These are phyloP conservation scores for Candida nonsorbophila DNA, from an alignment of 805 yeast genomes.

Conservation along the genomic window DNA sequence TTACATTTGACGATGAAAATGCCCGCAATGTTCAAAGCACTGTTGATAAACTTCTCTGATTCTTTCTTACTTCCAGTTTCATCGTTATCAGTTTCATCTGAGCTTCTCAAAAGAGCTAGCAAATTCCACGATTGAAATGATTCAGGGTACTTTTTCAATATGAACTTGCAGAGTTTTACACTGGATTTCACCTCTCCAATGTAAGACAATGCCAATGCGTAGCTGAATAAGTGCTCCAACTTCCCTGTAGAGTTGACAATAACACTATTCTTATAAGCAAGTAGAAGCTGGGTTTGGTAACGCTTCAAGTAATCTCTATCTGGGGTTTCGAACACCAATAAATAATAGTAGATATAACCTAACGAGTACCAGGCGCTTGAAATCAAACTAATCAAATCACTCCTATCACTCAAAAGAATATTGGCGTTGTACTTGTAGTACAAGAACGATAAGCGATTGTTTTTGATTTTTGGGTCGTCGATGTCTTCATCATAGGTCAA, in stretches of 20 bases:
- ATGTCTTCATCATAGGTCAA: constrained; percentile 22
- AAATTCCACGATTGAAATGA: constrained; percentile 64
- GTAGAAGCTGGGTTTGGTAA: constrained; percentile 12
- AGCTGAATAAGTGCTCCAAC: constrained; percentile 27
- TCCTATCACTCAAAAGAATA: constrained; percentile 19
- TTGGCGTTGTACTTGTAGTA: constrained; percentile 30
- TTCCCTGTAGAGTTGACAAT: constrained; percentile 32
- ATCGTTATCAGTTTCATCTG: constrained; percentile 42
- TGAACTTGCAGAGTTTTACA: constrained; percentile 40
- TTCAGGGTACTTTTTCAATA: constrained; percentile 48
- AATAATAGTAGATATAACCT: constrained; percentile 25
- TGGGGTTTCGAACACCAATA: constrained; percentile 20
- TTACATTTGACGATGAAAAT: constrained; percentile 22
- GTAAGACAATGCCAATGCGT: constrained; percentile 45
- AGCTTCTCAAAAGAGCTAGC: constrained; percentile 56
- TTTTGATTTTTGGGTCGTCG: constrained; percentile 5
- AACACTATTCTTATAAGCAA: constrained; percentile 29
- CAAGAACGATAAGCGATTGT: constrained; percentile 26
- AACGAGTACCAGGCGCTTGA: constrained; percentile 33
- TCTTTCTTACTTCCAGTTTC: constrained; percentile 24
- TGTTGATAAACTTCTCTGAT: constrained; percentile 52
- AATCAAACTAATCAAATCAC: constrained; percentile 20
- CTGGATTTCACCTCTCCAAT: constrained; percentile 39
- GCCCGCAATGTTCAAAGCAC: constrained; percentile 43
- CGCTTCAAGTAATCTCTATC: constrained; percentile 12